Evolutionary conservation across 306 rosid genomes (phyloP), one percentile per base, ranked within the genome.

Genomic region (Lathyrus aphaca): DNA sequence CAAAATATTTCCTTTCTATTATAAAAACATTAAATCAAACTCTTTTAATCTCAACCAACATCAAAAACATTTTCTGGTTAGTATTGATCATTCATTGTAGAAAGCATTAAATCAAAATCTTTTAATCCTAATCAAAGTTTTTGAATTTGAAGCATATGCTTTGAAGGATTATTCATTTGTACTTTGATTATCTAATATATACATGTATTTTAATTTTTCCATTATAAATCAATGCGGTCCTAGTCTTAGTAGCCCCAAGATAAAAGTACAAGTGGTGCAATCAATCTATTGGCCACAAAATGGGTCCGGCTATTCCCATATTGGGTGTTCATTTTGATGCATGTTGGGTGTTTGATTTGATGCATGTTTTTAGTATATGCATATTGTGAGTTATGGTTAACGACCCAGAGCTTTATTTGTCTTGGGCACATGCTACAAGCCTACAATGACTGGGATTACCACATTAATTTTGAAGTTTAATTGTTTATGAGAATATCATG

Each of bases 251-350:
- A 55, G 10, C 62, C 10, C 5, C 62, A 29, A 19, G 16, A 21
- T n/a, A 53, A 21, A 21, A 25, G 30, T 32, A 35, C 17, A 40
- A 18, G 29, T 43, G 46, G 53, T 30, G 38, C 13, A 62, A 63
- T 63, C 40, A 37, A 49, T 46, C 25, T 42, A 25, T 23, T 74
- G 77, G 64, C 13, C 35, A 50, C 64, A 25, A 10, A 53, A 18
- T 64, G 10, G 10, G 17, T 10, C 57, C 5, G 25, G 23, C 49
- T 49, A 29, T 39, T 38, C 37, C 4, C 43, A 16, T 51, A 10
- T 17, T 44, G 12, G 56, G 72, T n/a, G n/a, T n/a, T n/a, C n/a
- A n/a, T n/a, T n/a, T n/a, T n/a, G n/a, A n/a, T n/a, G n/a, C n/a
- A 30, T 55, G 38, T 25, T 1, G 21, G 40, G 25, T 10, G 6